Conservation (phyloP, 2,329 filamentous ascomycete species). For the Teratosphaeria gauchensis region DNA sequence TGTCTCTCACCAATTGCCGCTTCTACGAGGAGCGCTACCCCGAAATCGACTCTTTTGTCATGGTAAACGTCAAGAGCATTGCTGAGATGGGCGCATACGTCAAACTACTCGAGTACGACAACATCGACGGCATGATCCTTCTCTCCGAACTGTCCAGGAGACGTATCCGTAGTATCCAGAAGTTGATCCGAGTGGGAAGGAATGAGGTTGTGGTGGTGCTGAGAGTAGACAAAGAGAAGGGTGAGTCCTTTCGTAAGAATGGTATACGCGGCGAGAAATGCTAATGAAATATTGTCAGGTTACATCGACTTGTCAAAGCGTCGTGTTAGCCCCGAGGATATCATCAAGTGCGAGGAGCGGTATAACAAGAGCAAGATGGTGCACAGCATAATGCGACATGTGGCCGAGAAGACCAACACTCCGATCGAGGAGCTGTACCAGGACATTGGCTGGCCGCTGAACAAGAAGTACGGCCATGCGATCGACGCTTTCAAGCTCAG, state of each 20-base stretch:
- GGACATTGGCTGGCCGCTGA: conserved; percentile 90
- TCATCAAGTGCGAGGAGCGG: conserved; percentile 95
- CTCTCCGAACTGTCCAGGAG: conserved; percentile 94
- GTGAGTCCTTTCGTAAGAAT: not conserved
- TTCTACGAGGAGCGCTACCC: conserved; percentile 98
- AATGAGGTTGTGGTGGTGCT: conserved; percentile 99
- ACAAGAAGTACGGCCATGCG: conserved; percentile 93
- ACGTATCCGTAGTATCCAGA: conserved; percentile 98
- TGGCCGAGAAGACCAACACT: conserved; percentile 89
- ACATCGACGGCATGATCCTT: conserved; percentile 99
- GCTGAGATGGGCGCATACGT: conserved; percentile 99
- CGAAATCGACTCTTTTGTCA: conserved; percentile 98
- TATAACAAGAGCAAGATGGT: conserved; percentile 99
- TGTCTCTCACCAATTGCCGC: conserved; percentile 93
- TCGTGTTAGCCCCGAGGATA: conserved; percentile 93
- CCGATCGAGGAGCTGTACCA: conserved; percentile 95
- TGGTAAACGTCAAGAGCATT: conserved; percentile 99
- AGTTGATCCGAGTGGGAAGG: conserved; percentile 93
- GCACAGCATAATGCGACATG: conserved; percentile 97
- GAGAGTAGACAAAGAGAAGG: conserved; percentile 98
- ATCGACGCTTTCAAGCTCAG: conserved; percentile 98
- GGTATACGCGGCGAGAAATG: too few species aligned
- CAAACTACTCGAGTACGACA: conserved; percentile 98
- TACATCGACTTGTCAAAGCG: conserved; percentile 99
- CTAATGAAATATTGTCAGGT: conserved; percentile 27